Evolutionary conservation across 208 protist genomes (phyloP), one percentile per base, ranked within the genome.

Genomic region (Leishmania turanica): DNA sequence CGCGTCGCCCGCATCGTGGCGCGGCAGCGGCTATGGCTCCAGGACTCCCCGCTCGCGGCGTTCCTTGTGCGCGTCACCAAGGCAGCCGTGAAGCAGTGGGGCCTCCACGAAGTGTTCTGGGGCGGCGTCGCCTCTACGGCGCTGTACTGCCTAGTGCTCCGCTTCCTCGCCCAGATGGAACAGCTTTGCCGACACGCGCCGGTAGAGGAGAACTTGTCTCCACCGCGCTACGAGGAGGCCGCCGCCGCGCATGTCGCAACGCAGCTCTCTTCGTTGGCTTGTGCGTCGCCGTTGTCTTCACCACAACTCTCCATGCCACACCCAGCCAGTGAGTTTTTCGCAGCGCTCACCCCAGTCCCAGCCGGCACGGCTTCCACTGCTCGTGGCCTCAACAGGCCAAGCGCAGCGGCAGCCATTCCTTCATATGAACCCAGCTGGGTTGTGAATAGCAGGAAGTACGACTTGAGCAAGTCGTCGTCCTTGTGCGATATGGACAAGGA

Each of bases 1-100:
- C 78, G 75, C 53, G 65, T 87, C 21, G 85, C 86, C 56, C 27
- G 80, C 49, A 87, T 89, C 45, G 75, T 92, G 64, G 54, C 60
- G 40, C 80, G 80, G 62, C 91, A 91, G 79, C 84, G 73, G 37
- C 73, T 62, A 66, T 94, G 91, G 89, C 81, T 94, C 37, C 58
- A 56, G 1, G 70, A 77, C 71, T 34, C 75, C 47, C 82, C 76
- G 45, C 70, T 79, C 54, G 77, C 64, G n/a, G 47, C 62, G 56
- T 80, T 88, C 68, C 80, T 95, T 4, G 91, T 93, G 75, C 53
- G 91, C 15, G 40, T 91, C 62, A 95, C 91, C 65, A 95, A 95
- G 81, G 84, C 88, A 0, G 84, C 85, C 58, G 84, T 95, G 56
- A 77, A 75, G 54, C 89, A 95, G 78, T 95, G 91, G 89, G 84